Base-by-base conservation (phyloP, 1,139 yeast species). In the Saccharomyces hybrid region DNA sequence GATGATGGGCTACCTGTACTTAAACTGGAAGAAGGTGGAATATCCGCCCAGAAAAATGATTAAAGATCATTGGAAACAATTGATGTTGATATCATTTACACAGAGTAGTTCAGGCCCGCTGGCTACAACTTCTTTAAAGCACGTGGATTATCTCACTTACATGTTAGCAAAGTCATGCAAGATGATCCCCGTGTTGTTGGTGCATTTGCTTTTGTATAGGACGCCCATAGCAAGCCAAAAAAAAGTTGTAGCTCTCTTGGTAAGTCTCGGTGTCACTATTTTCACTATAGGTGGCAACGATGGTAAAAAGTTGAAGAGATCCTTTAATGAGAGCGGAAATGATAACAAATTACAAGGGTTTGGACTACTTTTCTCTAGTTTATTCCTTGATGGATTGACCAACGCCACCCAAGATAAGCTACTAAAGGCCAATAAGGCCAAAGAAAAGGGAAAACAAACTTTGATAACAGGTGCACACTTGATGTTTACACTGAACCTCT, bases 81-180 rank as follows among this genome's bases (percentile, higher is more conserved):
- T 90, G 62, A 61, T 79, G 1, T 57, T 87, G 38, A 86, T 91
- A 14, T 86, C 98, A 0, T 58, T 85, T 8, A 82, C 96, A 8
- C 91, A 93, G 61, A 83, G 95, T 47, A 65, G 90, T 26, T 83
- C 97, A 0, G 80, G 93, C 1, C 97, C 97, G 70, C 87, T 61
- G 87, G 96, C 41, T 80, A 87, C 70, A 75, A 83, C 57, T 51
- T 82, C 96, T 11, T 75, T 93, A 58, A 77, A 79, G 52, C 89
- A 93, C 67, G 95, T 93, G 48, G 96, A 89, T 68, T 93, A 88
- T 67, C 75, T 93, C 66, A 86, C 95, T 0, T 85, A 82, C 63
- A 78, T 93, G 61, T 77, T 93, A 58, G 96, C 97, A 44, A 93
- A 93, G 69, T 86, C 96, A 52, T 93, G 99, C 69, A 93, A 93